Evolutionary conservation across 345 rosid genomes (phyloP), one percentile per base, ranked within the genome.

Genomic region (Sonneratia caseolaris): DNA sequence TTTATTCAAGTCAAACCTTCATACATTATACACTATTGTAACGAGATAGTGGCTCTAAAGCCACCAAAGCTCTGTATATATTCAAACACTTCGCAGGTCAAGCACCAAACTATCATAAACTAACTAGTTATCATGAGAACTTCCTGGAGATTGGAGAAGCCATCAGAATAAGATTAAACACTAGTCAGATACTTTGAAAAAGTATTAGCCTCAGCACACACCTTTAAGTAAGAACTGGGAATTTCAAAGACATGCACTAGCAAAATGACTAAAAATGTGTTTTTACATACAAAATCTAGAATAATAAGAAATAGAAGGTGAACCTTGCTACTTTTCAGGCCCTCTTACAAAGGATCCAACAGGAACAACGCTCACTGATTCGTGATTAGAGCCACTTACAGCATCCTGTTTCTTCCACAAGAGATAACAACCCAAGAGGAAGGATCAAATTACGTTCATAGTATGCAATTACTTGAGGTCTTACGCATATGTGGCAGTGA

Each of bases 291-390:
- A 14, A 48, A 49, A 35, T 47, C 21, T 51, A 42, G 56, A 43
- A 22, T 37, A 37, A 35, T 48, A 43, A 66, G 47, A 68, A 59
- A 68, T 37, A 56, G 37, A 66, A 45, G 68, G 67, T 42, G 69
- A 71, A 88, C 88, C 86, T 76, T 59, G 68, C 74, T 90, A 87
- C 75, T 84, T 93, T 73, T 85, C 87, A 72, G 86, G 76, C 81
- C 85, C 87, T 73, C 86, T 73, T 77, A 81, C 78, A 76, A 84
- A 91, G 27, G 88, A 79, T 79, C 88, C 91, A 76, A 74, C 79
- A 40, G 89, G 94, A 76, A 85, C 87, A 77, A 81, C 75, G 16
- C 86, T 72, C 67, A 77, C 79, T 64, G 83, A 70, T 70, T 92
- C 96, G 66, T 81, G 85, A 76, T 83, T 86, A 62, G 65, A 81